A percentile compares a stretch with the other conserved stretches of the same genome.
Evolutionary conservation across 2,329 filamentous ascomycete species (phyloP).

Genomic region (Botrytis tulipae): DNA sequence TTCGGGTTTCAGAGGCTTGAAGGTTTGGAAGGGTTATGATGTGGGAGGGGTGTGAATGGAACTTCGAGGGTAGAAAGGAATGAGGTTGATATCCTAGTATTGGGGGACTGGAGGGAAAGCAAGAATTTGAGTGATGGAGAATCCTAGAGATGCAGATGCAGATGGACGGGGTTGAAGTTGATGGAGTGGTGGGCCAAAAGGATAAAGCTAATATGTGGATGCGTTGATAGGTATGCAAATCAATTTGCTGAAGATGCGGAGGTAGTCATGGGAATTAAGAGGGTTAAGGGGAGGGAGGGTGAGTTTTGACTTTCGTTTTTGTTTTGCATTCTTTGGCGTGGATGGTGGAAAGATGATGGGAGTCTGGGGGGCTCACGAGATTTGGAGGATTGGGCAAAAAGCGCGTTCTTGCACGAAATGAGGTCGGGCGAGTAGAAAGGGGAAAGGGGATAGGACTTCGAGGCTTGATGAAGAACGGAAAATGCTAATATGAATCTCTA

Average conservation of each 20-base stretch:
- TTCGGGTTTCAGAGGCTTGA: background rate
- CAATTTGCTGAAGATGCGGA: conserved; percentile 45
- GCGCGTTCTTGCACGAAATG: background rate
- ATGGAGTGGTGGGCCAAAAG: background rate
- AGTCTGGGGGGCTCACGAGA: background rate
- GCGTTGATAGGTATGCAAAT: background rate
- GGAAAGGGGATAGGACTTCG: too few relatives aligned
- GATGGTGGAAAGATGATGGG: background rate
- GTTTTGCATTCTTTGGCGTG: background rate
- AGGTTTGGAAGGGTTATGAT: background rate
- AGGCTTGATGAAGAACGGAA: too few relatives aligned
- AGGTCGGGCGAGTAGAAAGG: background rate
- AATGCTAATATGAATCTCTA: conserved; percentile 28
- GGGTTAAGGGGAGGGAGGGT: conserved; percentile 47
- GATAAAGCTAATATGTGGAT: background rate
- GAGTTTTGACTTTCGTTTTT: conserved; percentile 16
- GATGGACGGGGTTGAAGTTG: background rate
- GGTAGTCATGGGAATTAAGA: conserved; percentile 52
- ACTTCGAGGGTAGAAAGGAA: background rate
- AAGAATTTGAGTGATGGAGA: background rate
- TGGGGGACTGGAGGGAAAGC: background rate
- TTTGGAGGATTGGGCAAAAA: background rate
- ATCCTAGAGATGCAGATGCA: background rate
- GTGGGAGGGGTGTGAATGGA: background rate
- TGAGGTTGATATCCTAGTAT: background rate